Percentiles rank a stretch among this genome's conserved stretches.
These are phyloP conservation scores for Atractiella rhizophila DNA, from an alignment of 768 basidiomycete genomes.

Conservation along the genomic window DNA sequence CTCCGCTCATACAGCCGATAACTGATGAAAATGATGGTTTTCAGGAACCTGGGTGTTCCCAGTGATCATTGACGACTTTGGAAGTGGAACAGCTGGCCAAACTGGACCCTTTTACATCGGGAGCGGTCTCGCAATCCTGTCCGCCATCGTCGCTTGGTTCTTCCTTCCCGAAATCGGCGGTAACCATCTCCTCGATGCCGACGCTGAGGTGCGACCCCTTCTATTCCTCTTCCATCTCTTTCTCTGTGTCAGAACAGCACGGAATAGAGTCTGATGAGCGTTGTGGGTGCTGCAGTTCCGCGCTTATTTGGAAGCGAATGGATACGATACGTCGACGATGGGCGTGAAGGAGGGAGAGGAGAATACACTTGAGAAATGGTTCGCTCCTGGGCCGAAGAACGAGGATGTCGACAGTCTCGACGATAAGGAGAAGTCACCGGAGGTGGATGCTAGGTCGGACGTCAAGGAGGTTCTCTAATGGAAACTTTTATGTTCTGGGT, in stretches of 20 bases:
- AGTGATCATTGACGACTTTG: conserved; percentile 16
- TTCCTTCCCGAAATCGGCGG: conserved; percentile 45
- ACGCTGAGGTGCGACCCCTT: too few species aligned
- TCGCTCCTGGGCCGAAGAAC: too few species aligned
- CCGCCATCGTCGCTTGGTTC: conserved; percentile 44
- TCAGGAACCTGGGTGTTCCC: conserved; percentile 4
- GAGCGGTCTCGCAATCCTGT: conserved; percentile 43
- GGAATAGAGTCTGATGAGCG: background rate
- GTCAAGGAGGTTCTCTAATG: too few species aligned
- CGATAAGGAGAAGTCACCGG: too few species aligned
- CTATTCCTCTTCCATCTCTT: background rate
- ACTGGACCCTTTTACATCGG: conserved; percentile 12
- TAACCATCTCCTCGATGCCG: conserved; percentile 21
- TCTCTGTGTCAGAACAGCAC: too few species aligned
- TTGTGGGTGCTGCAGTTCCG: background rate
- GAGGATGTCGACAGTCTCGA: too few species aligned
- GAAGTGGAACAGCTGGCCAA: conserved; percentile 5
- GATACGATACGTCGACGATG: conserved; percentile 7
- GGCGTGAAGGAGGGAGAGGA: conserved; percentile 6
- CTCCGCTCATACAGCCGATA: too few species aligned
- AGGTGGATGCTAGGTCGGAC: too few species aligned
- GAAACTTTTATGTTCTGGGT: too few species aligned
- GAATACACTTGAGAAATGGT: too few species aligned
- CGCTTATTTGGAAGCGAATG: conserved; percentile 4
- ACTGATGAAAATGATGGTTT: too few species aligned